A percentile compares a stretch with the other conserved stretches of the same genome.
Evolutionary conservation across 2,329 filamentous ascomycete species (phyloP).

Genomic region (Fusarium devonianum): DNA sequence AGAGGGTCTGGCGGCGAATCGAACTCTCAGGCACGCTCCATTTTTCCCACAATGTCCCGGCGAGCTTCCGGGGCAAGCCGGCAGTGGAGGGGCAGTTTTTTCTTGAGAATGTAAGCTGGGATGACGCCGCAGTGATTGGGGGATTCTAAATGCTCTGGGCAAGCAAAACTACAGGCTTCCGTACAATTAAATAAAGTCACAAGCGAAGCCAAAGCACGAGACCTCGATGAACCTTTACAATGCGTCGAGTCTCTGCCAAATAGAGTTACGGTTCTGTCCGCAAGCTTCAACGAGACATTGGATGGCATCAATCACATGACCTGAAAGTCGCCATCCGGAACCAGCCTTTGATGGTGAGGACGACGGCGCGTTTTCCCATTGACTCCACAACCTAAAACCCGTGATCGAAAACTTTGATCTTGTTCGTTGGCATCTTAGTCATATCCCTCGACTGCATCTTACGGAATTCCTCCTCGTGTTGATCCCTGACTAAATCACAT

Average conservation of each 20-base stretch:
- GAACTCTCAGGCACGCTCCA: constrained; percentile 29
- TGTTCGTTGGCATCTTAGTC: constrained; percentile 30
- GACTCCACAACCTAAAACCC: constrained; percentile 36
- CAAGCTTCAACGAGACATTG: constrained; percentile 6
- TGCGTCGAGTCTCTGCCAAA: background rate
- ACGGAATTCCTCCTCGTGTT: constrained; percentile 16
- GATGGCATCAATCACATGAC: constrained; percentile 37
- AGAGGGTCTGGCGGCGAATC: constrained; percentile 29
- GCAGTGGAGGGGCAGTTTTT: constrained; percentile 29
- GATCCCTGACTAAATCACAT: constrained; percentile 33
- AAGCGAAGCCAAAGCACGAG: constrained; percentile 1
- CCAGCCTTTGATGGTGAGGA: constrained; percentile 12
- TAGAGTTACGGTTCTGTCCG: constrained; percentile 23
- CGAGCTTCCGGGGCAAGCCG: constrained; percentile 39
- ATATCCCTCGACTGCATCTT: constrained; percentile 7
- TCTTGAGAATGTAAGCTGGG: constrained; percentile 5
- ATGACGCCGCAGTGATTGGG: constrained; percentile 31
- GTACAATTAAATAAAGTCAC: constrained; percentile 2
- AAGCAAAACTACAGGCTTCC: background rate
- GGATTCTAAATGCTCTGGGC: background rate
- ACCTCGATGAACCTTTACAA: constrained; percentile 21
- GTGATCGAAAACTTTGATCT: constrained; percentile 40
- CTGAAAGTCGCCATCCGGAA: constrained; percentile 9
- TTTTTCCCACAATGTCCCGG: constrained; percentile 30
- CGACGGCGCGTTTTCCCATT: constrained; percentile 16